Percentiles rank a stretch among this genome's conserved stretches.
These are phyloP conservation scores for Apiospora marii DNA, from an alignment of 2,329 filamentous ascomycete species.

Conservation along the genomic window DNA sequence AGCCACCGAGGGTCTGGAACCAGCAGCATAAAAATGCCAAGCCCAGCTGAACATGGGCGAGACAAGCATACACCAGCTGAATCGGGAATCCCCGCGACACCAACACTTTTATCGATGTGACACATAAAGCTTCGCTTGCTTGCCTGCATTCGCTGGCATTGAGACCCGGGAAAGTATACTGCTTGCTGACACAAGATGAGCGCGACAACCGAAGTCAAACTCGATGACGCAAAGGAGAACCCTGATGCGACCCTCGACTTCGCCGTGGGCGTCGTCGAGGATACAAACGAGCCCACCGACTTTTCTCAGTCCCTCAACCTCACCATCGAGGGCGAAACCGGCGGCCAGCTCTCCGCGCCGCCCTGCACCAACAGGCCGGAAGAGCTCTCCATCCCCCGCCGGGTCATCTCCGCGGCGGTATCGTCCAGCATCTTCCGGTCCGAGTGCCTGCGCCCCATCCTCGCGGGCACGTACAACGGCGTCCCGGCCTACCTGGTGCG, in stretches of 20 bases:
- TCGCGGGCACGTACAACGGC: slow-evolving; percentile 1
- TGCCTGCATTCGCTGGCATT: background rate
- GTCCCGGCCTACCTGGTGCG: background rate
- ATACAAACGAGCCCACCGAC: background rate
- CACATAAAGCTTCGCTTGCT: background rate
- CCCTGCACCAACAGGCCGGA: background rate
- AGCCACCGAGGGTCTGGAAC: background rate
- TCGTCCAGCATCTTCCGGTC: background rate
- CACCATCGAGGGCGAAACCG: background rate
- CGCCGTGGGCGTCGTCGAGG: background rate
- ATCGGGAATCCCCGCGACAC: background rate
- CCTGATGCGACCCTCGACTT: background rate
- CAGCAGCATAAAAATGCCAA: background rate
- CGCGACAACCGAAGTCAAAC: background rate
- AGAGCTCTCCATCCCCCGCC: background rate
- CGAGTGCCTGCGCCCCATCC: background rate
- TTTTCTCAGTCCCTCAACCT: background rate
- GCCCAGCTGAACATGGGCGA: background rate
- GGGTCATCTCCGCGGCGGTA: background rate
- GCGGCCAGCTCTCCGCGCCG: background rate
- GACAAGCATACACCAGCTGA: background rate
- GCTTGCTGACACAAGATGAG: background rate
- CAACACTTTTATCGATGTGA: background rate
- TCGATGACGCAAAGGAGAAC: background rate
- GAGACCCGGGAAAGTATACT: too few species aligned